These are phyloP conservation scores for Mitosporidium daphniae DNA, from an alignment of 371 early-diverging fungal species.

Conservation along the genomic window DNA sequence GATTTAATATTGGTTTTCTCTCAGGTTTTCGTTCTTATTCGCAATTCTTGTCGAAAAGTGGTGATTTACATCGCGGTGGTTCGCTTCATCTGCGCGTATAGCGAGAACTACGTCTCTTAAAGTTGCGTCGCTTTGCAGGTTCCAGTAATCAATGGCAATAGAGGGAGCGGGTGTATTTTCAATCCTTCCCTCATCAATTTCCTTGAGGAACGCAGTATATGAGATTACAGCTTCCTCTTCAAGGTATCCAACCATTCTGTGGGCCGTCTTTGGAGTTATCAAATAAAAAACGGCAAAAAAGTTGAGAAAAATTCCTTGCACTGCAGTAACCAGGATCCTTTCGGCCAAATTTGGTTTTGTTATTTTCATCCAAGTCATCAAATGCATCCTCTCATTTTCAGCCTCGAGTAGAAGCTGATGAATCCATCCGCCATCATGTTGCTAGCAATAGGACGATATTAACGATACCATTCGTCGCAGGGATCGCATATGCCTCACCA, in stretches of 20 bases:
- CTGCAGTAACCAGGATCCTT: conserved; percentile 15
- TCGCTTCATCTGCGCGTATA: conserved; percentile 61
- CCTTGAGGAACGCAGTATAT: conserved; percentile 51
- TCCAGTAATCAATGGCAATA: conserved; percentile 63
- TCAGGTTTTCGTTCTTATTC: no score
- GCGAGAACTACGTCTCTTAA: conserved; percentile 63
- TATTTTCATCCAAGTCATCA: conserved; percentile 45
- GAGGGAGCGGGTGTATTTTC: conserved; percentile 20
- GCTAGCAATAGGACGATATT: no score
- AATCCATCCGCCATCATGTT: conserved; percentile 53
- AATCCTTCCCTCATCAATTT: conserved; percentile 34
- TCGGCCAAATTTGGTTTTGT: conserved; percentile 22
- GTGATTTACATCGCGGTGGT: conserved; percentile 65
- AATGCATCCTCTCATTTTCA: conserved; percentile 48
- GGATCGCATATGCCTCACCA: conserved; percentile 38
- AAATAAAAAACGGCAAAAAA: conserved; percentile 44
- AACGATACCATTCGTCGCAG: conserved; percentile 36
- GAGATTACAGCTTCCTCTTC: conserved; percentile 68
- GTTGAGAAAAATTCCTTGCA: conserved; percentile 59
- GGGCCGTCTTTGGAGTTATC: conserved; percentile 33
- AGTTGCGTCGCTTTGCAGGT: conserved; percentile 30
- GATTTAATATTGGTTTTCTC: no score
- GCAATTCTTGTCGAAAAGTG: conserved; percentile 2
- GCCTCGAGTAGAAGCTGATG: conserved; percentile 42
- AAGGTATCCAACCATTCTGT: conserved; percentile 25